Evolutionary conservation across 2,329 filamentous ascomycete genomes (phyloP), one percentile per base, ranked within the genome.

Genomic region (Achaetomium macrosporum): DNA sequence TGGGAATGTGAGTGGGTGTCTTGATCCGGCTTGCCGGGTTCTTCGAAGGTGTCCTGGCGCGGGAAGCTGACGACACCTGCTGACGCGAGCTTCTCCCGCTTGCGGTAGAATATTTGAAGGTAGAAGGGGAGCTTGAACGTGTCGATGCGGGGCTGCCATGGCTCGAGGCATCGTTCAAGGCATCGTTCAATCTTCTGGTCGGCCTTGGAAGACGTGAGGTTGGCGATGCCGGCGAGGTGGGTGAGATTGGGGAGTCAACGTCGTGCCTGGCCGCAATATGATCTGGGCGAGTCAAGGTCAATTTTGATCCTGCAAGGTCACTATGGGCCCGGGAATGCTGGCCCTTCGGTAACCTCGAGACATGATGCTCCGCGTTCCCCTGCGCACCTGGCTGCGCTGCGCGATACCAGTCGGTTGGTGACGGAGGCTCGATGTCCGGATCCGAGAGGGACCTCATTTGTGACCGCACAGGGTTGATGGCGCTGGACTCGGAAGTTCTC

Each of bases 401-500:
- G 49, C 74, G 75, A 67, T 86, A 85, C 81, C 83, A 87, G 53
- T 82, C 82, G 40, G 81, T 83, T 11, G 85, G 83, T 4, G 85
- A 88, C 13, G 79, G 69, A 13, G 83, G 80, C 57, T 85, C 76
- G 42, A 73, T 68, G 59, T 80, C 77, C 37, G 75, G 70, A 59
- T 83, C 74, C 42, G 81, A 83, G 53, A 76, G 71, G 60, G 75
- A 82, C 59, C 79, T 73, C 50, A 76, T 74, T 58, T 79, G 76
- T 43, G 65, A 57, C 47, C 67, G 63, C 56, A 68, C 72, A 54
- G 77, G 69, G 59, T 76, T 77, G 57, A 78, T 75, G 58, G 87
- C 69, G 64, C 77, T 83, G n/a, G 87, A 84, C 63, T 91, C 88
- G 41, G 87, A 88, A 19, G 84, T 84, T 67, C 85, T 78, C 57